phyloP scores from a whole-genome alignment of 148 eudicot genomes.

The Fagopyrum homotropicum region DNA sequence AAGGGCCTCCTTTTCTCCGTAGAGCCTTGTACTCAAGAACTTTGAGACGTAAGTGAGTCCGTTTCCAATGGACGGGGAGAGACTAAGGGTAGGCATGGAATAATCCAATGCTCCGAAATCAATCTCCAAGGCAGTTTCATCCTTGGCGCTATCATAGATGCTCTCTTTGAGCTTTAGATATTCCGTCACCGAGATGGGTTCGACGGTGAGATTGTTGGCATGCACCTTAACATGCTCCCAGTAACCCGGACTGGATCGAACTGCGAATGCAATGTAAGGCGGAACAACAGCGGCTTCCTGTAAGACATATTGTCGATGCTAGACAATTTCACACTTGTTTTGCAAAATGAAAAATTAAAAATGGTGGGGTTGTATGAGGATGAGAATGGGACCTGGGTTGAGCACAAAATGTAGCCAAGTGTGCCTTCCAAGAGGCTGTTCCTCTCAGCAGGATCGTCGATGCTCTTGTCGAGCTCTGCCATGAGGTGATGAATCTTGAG shows the following conservation, averaged over 20 bases:
- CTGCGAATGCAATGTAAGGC: slow-evolving; percentile 73
- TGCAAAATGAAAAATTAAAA: no score
- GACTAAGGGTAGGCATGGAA: slow-evolving; percentile 49
- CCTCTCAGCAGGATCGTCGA: slow-evolving; percentile 54
- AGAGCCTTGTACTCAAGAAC: slow-evolving; percentile 63
- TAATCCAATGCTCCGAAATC: slow-evolving; percentile 82
- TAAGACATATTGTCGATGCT: no score
- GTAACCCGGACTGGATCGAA: slow-evolving; percentile 78
- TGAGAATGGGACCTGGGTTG: slow-evolving; percentile 50
- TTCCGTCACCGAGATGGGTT: slow-evolving; percentile 57
- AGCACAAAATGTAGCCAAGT: slow-evolving; percentile 79
- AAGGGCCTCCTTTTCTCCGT: slow-evolving; percentile 37
- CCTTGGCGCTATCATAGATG: slow-evolving; percentile 53
- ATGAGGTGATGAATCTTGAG: slow-evolving; percentile 75
- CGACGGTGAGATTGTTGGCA: slow-evolving; percentile 63
- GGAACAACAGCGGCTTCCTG: slow-evolving; percentile 97
- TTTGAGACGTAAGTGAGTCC: slow-evolving; percentile 59
- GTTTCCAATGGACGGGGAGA: slow-evolving; percentile 75
- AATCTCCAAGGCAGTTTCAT: slow-evolving; percentile 74
- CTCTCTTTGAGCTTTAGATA: slow-evolving; percentile 75
- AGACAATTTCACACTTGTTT: no score
- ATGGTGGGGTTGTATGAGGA: background rate
- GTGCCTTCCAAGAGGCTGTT: slow-evolving; percentile 63
- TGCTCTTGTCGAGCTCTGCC: slow-evolving; percentile 63
- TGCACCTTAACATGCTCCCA: slow-evolving; percentile 83